Evolutionary conservation across 768 basidiomycete genomes (phyloP), one percentile per base, ranked within the genome.

Genomic region (Artomyces pyxidatus): DNA sequence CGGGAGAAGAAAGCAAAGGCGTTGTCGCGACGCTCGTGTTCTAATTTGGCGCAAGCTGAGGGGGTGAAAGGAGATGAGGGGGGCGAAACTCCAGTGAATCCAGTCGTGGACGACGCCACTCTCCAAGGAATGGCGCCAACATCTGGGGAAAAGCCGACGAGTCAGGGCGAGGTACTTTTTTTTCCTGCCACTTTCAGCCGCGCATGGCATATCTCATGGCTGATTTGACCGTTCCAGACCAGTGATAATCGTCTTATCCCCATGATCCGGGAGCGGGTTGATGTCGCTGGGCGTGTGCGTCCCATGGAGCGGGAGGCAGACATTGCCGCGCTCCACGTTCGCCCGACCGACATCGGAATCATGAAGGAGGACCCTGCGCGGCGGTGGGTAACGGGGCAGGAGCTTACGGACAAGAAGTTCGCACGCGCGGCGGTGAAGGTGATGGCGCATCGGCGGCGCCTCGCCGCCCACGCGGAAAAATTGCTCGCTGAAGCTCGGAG

Each of bases 201-300:
- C 32, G 12, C 32, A 12, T 17, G 17, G 32, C 17, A 3, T 3
- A 17, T 14, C 7, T 14, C 12, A 17, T 8, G 12, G 32, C 12
- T 17, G 14, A 14, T 35, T 12, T 35, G 12, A 12, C 9, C 32
- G n/a, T n/a, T n/a, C n/a, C n/a, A n/a, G n/a, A n/a, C n/a, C n/a
- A n/a, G n/a, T 37, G 63, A 63, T 45, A 54, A 68, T 19, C 51
- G 59, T 10, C 57, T 59, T 16, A 59, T 70, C 10, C 16, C 61
- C 11, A 75, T 89, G 77, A 77, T 89, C 54, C 76, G 88, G 6
- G 86, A 91, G 61, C 74, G 88, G 12, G 81, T 90, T 14, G 73
- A 83, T 51, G 72, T 79, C 4, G 64, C 71, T 23, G 88, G 88
- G 0, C 59, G 65, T 6, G 65, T 76, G 5, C 73, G 88, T 27